Percentiles rank a stretch among this genome's conserved stretches.
Conservation (phyloP, 441 rosid species). For the Euphorbia schlechtendalii region DNA sequence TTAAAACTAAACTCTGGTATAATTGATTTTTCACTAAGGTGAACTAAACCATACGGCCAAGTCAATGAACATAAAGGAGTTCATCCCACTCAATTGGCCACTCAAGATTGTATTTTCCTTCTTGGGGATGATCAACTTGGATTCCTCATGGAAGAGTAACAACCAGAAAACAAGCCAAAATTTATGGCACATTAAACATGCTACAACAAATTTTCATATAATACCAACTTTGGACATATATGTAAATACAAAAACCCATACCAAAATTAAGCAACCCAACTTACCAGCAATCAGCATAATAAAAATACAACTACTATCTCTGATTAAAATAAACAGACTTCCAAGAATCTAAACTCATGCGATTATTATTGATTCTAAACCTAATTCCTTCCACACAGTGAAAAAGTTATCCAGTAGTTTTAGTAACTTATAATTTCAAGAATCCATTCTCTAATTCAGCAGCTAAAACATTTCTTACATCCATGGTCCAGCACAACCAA, state of each 20-base stretch:
- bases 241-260: background rate
- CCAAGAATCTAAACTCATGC: background rate
- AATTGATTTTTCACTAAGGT: background rate
- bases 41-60: background rate
- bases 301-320: too few relatives aligned
- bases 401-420: background rate
- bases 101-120: background rate
- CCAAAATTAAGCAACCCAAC: background rate
- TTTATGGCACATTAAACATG: background rate
- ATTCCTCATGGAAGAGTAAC: background rate
- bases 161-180: background rate
- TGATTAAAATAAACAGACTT: too few relatives aligned
- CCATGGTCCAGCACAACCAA: background rate
- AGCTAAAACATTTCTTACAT: background rate
- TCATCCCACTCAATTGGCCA: background rate
- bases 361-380: background rate
- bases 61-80: background rate
- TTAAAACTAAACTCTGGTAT: background rate
- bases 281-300: too few relatives aligned
- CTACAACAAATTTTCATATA: too few relatives aligned
- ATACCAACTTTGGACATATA: background rate
- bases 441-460: background rate
- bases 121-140: background rate
- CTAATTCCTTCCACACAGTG: background rate
- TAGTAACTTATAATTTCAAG: background rate